Evolutionary conservation across 2,329 filamentous ascomycete species (phyloP), one percentile per base, ranked within the genome.

Genomic region (Knoxdaviesia capensis): DNA sequence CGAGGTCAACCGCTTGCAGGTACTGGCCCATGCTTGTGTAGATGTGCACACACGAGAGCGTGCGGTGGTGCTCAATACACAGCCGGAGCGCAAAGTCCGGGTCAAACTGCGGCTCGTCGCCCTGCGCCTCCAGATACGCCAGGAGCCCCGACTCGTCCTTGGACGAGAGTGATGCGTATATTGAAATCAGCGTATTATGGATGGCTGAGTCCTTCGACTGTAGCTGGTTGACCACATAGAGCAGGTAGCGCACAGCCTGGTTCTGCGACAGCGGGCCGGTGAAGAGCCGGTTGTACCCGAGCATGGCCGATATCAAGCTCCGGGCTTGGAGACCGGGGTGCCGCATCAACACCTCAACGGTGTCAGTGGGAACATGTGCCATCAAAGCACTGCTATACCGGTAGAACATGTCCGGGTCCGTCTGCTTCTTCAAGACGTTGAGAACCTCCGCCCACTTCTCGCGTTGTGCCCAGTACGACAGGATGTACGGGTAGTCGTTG

Each of bases 21-120:
- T 93, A 94, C 57, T 96, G 86, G 1, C 80, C 80, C 88, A 98
- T 98, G 46, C 79, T 82, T 43, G 82, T 93, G 64, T 96, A 98
- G 47, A 98, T 94, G 58, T 96, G 87, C 5, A 96, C 88, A 54
- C 87, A 94, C 9, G 85, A 92, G 48, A 94, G 77, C 1, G 94
- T 87, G 38, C 90, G 80, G 50, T 87, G 78, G 59, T 98, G 78
- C 52, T 94, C 82, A 49, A 98, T 96, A 60, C 90, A 98, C 8
- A 96, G 71, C 8, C 90, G 80, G 31, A 98, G 75, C 1, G 90
- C 90, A 59, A 98, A 98, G 58, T 98, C 90, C 3, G 85, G 84
- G 55, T 98, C 90, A 56, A 92, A 98, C 38, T 76, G 74, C 38
- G 83, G 82, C 53, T 90, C 81, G 41, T 84, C 77, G 31, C 84